A percentile compares a stretch with the other conserved stretches of the same genome.
Conservation (phyloP, 2,329 filamentous ascomycete species). For the Phymatotrichopsis omnivora region DNA sequence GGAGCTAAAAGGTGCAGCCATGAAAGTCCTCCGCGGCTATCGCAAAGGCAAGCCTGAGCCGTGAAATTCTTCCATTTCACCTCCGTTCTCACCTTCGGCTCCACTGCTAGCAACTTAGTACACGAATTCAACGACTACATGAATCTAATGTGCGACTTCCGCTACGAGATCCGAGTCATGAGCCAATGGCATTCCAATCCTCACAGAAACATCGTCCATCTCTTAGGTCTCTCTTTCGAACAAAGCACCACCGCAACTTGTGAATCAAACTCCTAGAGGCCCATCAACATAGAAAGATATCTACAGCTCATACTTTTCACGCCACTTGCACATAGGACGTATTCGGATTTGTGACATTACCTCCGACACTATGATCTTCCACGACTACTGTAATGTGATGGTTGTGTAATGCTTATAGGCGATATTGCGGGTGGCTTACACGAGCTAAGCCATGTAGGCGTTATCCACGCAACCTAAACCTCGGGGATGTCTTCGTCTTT, state of each 20-base stretch:
- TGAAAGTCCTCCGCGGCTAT: slow-evolving; percentile 1
- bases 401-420: not conserved
- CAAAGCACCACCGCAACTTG: not conserved
- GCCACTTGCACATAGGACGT: slow-evolving; percentile 2
- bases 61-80: slow-evolving; percentile 2
- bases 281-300: slow-evolving; percentile 1
- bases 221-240: slow-evolving; percentile 6
- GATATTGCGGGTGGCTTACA: slow-evolving; percentile 8
- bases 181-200: not conserved
- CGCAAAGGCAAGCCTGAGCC: not conserved
- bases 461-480: slow-evolving; percentile 9
- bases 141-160: slow-evolving; percentile 3
- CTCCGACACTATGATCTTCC: not conserved
- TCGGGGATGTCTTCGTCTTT: slow-evolving; percentile 6
- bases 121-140: slow-evolving; percentile 1
- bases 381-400: not conserved
- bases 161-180: slow-evolving; percentile 10
- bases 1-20: slow-evolving; percentile 1
- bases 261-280: not conserved
- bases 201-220: slow-evolving; percentile 3
- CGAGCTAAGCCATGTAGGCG: slow-evolving; percentile 1
- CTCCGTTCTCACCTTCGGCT: not conserved
- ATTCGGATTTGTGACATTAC: slow-evolving; percentile 5
- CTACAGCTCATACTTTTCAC: slow-evolving; percentile 5
- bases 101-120: not conserved